These are phyloP conservation scores for Aphanomyces astaci DNA, from an alignment of 352 stramenopile species.

Conservation along the genomic window DNA sequence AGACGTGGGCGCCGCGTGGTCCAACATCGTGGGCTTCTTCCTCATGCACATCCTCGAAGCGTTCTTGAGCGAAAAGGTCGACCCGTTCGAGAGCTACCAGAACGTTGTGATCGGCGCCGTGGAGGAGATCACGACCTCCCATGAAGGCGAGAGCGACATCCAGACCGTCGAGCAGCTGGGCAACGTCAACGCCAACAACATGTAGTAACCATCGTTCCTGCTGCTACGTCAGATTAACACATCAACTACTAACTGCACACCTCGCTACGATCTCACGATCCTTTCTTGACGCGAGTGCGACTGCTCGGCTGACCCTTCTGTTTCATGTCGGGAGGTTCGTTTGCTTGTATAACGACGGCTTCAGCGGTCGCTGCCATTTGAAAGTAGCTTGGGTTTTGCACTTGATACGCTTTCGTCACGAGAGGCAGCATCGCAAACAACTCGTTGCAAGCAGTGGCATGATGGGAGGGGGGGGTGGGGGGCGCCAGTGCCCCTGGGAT, in stretches of 20 bases:
- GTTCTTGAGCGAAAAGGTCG: constrained; percentile 22
- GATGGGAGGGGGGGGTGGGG: not conserved
- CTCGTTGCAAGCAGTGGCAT: not conserved
- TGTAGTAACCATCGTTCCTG: not conserved
- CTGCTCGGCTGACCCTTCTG: not conserved
- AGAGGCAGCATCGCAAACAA: not conserved
- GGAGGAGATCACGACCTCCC: constrained; percentile 18
- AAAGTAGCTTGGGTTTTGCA: not conserved
- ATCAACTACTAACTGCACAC: too few species aligned
- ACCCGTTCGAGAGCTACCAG: constrained; percentile 24
- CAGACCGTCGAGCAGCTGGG: not conserved
- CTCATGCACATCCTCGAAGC: constrained; percentile 19
- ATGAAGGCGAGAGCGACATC: constrained; percentile 14
- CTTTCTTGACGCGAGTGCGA: not conserved
- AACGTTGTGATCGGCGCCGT: constrained; percentile 19
- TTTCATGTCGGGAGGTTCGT: too few species aligned
- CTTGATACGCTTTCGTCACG: not conserved
- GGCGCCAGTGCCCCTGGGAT: constrained; percentile 8
- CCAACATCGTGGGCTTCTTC: constrained; percentile 21
- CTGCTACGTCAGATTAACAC: too few species aligned
- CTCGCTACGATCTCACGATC: not conserved
- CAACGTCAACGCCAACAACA: not conserved
- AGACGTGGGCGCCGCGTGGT: constrained; percentile 21
- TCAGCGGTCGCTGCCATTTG: not conserved
- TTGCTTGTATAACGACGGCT: not conserved